These are phyloP conservation scores for Barnettozyma botsteinii DNA, from an alignment of 805 yeast genomes.

Conservation along the genomic window DNA sequence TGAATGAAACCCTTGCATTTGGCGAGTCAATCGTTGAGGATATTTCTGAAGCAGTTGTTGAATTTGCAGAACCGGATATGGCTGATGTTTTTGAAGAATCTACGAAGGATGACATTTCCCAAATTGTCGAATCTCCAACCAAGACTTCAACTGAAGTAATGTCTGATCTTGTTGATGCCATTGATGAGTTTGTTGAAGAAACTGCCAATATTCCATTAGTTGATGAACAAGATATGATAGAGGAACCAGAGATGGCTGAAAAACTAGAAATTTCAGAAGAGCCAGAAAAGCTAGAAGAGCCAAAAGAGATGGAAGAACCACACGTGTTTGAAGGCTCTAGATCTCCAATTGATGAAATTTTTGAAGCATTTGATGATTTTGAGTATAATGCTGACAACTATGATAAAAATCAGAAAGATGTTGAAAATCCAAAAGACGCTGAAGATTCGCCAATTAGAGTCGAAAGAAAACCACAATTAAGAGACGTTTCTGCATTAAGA, in stretches of 20 bases:
- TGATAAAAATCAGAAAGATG: no score
- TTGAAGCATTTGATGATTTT: neutral
- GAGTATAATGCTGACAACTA: no score
- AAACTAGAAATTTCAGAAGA: neutral
- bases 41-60: neutral
- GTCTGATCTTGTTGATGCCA: neutral
- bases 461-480: neutral
- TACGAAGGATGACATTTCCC: no score
- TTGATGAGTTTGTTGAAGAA: constrained; percentile 1
- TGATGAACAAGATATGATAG: neutral
- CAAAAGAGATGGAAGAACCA: neutral
- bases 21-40: neutral
- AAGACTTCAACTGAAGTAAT: no score
- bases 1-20: neutral
- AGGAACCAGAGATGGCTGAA: neutral
- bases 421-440: neutral
- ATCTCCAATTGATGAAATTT: neutral
- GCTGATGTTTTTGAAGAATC: no score
- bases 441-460: neutral
- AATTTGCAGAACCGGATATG: no score
- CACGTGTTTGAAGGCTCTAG: no score
- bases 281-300: neutral
- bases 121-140: no score
- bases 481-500: neutral
- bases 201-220: neutral